Conservation (phyloP, 176 grass and related monocot species). For the Hyparrhenia diplandra region DNA sequence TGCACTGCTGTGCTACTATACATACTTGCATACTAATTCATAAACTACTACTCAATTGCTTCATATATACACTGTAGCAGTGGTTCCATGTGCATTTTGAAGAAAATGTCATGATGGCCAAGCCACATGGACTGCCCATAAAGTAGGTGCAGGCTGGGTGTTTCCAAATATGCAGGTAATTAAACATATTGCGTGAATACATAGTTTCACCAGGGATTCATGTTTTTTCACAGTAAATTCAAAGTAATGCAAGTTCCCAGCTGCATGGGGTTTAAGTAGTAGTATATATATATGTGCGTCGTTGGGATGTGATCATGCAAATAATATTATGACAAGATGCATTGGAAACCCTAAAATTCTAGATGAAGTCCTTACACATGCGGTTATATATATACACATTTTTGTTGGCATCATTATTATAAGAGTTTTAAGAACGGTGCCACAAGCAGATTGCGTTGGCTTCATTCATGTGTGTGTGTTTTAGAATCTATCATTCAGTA, state of each 20-base stretch:
- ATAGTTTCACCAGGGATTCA: neutral
- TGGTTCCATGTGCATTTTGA: conserved; percentile 2
- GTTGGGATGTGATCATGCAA: too few species aligned
- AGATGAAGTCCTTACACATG: too few species aligned
- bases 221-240: neutral
- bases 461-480: neutral
- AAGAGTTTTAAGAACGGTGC: too few species aligned
- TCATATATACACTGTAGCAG: neutral
- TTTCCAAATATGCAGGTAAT: neutral
- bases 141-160: conserved; percentile 4
- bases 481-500: too few species aligned
- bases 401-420: too few species aligned
- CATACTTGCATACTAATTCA: conserved; percentile 8
- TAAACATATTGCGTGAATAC: neutral
- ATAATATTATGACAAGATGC: too few species aligned
- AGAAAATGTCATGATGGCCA: neutral
- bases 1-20: neutral
- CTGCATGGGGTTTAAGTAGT: too few species aligned
- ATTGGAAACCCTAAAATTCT: too few species aligned
- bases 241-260: neutral
- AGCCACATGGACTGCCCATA: neutral
- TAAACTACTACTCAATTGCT: conserved; percentile 9
- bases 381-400: too few species aligned
- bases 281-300: too few species aligned
- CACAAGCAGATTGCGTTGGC: neutral